These are phyloP conservation scores for Eimeria necatrix DNA, from an alignment of 169 alveolate genomes.

Conservation along the genomic window DNA sequence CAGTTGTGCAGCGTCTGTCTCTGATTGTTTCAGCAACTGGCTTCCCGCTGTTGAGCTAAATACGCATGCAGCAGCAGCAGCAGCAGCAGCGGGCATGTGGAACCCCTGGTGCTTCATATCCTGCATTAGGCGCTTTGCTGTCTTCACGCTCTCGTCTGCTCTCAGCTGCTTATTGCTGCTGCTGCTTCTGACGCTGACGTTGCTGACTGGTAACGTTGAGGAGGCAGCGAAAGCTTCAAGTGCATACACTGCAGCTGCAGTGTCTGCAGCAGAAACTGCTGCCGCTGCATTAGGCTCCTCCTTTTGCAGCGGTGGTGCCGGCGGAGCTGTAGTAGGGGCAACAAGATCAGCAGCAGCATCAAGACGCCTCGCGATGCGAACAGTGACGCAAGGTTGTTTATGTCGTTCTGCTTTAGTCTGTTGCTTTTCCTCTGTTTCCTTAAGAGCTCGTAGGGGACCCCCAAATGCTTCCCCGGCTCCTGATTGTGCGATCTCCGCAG, in stretches of 20 bases:
- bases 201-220: neutral
- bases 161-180: neutral
- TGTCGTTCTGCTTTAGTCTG: neutral
- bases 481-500: neutral
- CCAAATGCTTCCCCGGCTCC: neutral
- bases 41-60: no score
- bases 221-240: conserved; percentile 56
- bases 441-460: no score
- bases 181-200: neutral
- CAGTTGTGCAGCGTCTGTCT: neutral
- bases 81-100: conserved; percentile 1
- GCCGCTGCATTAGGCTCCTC: neutral
- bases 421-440: neutral
- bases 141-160: neutral
- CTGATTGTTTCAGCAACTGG: no score
- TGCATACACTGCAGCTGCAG: neutral
- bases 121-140: conserved; percentile 24
- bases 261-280: neutral
- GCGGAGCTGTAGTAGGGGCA: neutral
- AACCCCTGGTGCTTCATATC: conserved; percentile 40
- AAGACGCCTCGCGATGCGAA: conserved; percentile 26
- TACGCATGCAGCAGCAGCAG: neutral
- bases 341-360: neutral
- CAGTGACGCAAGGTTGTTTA: neutral
- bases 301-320: neutral